These are phyloP conservation scores for Fonsecaea pugnacius DNA, from an alignment of 2,329 filamentous ascomycete genomes.

Conservation along the genomic window DNA sequence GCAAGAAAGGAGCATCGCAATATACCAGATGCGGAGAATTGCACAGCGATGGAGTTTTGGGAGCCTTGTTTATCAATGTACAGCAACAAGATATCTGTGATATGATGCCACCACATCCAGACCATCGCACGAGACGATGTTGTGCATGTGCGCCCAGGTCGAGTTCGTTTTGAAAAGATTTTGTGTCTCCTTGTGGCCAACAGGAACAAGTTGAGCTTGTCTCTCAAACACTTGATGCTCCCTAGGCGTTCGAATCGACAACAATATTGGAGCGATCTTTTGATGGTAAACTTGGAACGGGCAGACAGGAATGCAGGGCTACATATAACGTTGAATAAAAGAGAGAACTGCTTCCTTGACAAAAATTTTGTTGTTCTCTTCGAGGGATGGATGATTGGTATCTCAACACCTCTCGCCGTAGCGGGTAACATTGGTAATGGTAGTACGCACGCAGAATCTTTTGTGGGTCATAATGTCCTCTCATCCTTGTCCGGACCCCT, in stretches of 20 bases:
- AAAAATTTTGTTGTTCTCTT: neutral
- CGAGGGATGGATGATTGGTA: neutral
- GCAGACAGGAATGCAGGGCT: neutral
- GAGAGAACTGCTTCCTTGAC: neutral
- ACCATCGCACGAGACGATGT: neutral
- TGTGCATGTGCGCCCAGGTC: constrained; percentile 7
- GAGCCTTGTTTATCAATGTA: constrained; percentile 13
- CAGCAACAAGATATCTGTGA: constrained; percentile 13
- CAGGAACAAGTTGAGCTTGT: constrained; percentile 10
- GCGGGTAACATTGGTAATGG: neutral
- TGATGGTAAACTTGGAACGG: neutral
- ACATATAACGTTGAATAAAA: neutral
- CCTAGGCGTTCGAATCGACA: neutral
- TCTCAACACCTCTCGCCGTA: neutral
- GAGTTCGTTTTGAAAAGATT: neutral
- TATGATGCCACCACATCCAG: neutral
- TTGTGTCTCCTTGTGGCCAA: constrained; percentile 12
- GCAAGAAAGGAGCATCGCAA: constrained; percentile 15
- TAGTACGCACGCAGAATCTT: neutral
- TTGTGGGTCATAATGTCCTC: neutral
- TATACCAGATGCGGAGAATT: constrained; percentile 16
- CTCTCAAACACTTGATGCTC: constrained; percentile 1
- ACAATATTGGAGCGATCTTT: neutral
- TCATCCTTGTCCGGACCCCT: neutral
- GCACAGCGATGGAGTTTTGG: constrained; percentile 29